Conservation (phyloP, 192 early-diverging fungal genomes). For the Backusella tarrabulga region DNA sequence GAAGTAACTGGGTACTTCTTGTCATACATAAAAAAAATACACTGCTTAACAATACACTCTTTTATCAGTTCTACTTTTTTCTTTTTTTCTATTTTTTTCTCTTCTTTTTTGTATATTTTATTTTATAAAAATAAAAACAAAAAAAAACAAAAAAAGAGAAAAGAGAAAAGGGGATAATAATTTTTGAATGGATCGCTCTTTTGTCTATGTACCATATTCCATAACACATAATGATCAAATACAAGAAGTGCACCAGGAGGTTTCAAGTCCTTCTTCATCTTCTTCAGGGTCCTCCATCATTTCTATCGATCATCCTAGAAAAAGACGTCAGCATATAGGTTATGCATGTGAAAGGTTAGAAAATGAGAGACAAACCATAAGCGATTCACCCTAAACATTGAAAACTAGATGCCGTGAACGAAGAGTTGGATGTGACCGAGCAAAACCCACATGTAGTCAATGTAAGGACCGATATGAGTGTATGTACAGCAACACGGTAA, state of each 20-base stretch:
- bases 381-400: too few species aligned
- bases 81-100: neutral
- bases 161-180: neutral
- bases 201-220: slow-evolving; percentile 6
- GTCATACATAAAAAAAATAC: neutral
- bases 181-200: neutral
- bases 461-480: slow-evolving; percentile 13
- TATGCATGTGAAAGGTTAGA: slow-evolving; percentile 20
- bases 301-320: neutral
- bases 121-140: neutral
- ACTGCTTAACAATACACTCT: neutral
- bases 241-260: neutral
- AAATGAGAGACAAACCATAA: neutral
- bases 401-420: slow-evolving; percentile 18
- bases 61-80: neutral
- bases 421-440: slow-evolving; percentile 18
- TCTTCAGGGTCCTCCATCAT: neutral
- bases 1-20: neutral
- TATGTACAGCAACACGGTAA: neutral
- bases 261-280: neutral
- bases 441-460: slow-evolving; percentile 7
- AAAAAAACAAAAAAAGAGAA: neutral
- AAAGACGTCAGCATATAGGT: slow-evolving; percentile 13
- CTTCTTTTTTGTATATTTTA: neutral
- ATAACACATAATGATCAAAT: neutral